Percentiles rank a stretch among this genome's conserved stretches.
phyloP scores from a whole-genome alignment of 2,329 filamentous ascomycete species.

The Colletotrichum nymphaeae region DNA sequence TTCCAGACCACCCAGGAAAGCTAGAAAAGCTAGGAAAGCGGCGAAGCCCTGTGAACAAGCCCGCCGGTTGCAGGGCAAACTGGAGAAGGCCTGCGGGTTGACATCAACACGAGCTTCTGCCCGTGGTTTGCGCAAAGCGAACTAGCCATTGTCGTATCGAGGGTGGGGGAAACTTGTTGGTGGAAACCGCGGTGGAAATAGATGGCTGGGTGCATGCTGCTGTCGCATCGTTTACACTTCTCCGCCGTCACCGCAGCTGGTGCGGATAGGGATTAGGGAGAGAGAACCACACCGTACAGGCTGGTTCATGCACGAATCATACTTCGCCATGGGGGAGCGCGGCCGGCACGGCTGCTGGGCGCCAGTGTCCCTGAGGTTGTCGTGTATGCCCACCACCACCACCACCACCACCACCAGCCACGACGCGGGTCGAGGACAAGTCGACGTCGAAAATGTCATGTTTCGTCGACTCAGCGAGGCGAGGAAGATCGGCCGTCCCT shows the following conservation, averaged over 20 bases:
- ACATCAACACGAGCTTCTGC: constrained; percentile 33
- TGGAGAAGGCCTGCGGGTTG: constrained; percentile 32
- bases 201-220: constrained; percentile 35
- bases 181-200: constrained; percentile 18
- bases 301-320: constrained; percentile 33
- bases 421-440: constrained; percentile 15
- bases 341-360: constrained; percentile 13
- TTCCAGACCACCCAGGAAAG: constrained; percentile 27
- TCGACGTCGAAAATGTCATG: constrained; percentile 34
- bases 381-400: constrained; percentile 13
- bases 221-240: constrained; percentile 28
- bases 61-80: constrained; percentile 29
- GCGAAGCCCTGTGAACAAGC: constrained; percentile 25
- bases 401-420: background rate
- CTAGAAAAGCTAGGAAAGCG: constrained; percentile 18
- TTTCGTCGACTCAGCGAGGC: constrained; percentile 35
- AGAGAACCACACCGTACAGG: constrained; percentile 14
- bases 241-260: constrained; percentile 19
- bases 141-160: constrained; percentile 13
- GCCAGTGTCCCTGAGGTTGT: constrained; percentile 16
- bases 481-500: constrained; percentile 30
- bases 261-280: background rate
- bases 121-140: constrained; percentile 5
- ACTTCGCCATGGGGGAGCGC: constrained; percentile 9
- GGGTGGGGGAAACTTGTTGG: constrained; percentile 24